phyloP scores from a whole-genome alignment of 345 rosid genomes.

The Rhodamnia rubescens region DNA sequence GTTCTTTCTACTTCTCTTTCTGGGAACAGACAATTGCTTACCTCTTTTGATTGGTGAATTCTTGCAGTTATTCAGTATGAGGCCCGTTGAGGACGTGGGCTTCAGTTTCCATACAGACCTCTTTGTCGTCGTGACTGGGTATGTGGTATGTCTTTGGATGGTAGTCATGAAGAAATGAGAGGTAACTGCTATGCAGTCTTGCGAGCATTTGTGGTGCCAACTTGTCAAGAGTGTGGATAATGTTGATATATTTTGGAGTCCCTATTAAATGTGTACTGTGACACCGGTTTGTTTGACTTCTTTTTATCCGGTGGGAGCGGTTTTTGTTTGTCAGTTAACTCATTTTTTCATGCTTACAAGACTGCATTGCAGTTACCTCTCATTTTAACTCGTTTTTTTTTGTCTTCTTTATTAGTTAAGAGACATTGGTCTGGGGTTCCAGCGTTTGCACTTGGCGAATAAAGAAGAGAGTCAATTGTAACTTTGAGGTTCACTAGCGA shows the following conservation, averaged over 20 bases:
- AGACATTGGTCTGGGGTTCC: neutral
- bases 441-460: neutral
- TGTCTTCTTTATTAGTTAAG: neutral
- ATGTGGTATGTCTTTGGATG: neutral
- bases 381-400: too few species aligned
- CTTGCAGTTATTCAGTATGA: constrained; percentile 61
- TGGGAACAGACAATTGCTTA: neutral
- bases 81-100: constrained; percentile 18
- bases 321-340: neutral
- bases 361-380: too few species aligned
- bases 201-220: neutral
- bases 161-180: neutral
- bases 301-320: neutral
- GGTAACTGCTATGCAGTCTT: neutral
- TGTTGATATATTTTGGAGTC: neutral
- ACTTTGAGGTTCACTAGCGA: neutral
- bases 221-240: neutral
- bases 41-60: neutral
- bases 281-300: neutral
- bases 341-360: too few species aligned
- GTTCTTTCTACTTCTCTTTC: neutral
- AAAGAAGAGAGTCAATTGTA: neutral
- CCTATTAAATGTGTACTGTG: neutral
- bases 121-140: neutral
- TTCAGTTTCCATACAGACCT: constrained; percentile 4